Base-by-base conservation (phyloP, 1,284 basidiomycete species). In the Entoloma clypeatum region DNA sequence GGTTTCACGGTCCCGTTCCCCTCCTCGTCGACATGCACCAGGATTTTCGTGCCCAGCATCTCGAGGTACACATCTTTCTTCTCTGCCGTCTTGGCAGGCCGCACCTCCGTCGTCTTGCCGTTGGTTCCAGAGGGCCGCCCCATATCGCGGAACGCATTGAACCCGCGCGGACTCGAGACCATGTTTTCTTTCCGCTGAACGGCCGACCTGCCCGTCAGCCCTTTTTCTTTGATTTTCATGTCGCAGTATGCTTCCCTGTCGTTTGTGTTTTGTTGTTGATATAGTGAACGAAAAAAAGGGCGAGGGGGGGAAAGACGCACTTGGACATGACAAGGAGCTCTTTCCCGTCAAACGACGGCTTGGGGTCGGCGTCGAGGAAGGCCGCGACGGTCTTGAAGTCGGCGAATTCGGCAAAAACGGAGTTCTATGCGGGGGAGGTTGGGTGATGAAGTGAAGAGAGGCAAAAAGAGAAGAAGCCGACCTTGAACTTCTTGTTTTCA, bases 151-250 rank as follows among this genome's bases (percentile, higher is more conserved):
- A 97, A 98, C 2, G 93, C 94, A 62, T 96, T 92, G 71, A 94
- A 95, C 19, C 77, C 78, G 22, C 72, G 71, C 22, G 71, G 68
- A 35, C 67, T 65, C 8, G 71, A 65, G 36, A 77, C 71, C 24
- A 66, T 61, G n/a, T n/a, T n/a, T 25, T 81, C 75, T 46, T 74
- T 74, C 48, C 75, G 74, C 50, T 72, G 62, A 32, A 67, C 65
- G 17, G 79, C 81, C 19, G 72, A 77, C 60, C 79, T 83, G 44
- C 80, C 85, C 27, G 69, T 82, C 27, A 89, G 69, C 7, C 92
- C 92, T 67, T 97, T 96, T 69, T 97, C 94, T 66, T 91, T 87
- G 67, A 94, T 90, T 70, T 98, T 99, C 92, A 94, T 95, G 52
- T 91, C 81, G 57, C 92, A 92, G 64, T 98, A 99, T 5, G 74